Evolutionary conservation across 2,329 filamentous ascomycete species (phyloP).

Genomic region (Colletotrichum aenigma): DNA sequence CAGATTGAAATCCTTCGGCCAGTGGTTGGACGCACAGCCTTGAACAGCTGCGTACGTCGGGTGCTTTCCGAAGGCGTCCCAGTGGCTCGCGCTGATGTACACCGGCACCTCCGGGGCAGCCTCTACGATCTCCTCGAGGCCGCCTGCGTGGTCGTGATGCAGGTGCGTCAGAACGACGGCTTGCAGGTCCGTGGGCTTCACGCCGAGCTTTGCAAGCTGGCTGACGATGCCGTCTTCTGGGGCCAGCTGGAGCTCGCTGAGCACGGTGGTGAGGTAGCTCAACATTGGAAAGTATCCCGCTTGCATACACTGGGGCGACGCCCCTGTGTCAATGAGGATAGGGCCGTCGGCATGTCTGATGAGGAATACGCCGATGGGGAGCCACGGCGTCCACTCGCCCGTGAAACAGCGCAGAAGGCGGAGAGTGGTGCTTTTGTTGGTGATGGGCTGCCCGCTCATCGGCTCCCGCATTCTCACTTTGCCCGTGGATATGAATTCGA

Average conservation of each 20-base stretch:
- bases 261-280: constrained; percentile 13
- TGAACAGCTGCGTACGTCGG: constrained; percentile 29
- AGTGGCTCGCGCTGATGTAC: constrained; percentile 27
- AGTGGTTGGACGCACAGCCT: constrained; percentile 33
- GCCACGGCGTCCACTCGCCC: constrained; percentile 20
- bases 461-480: constrained; percentile 19
- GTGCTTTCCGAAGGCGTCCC: constrained; percentile 30
- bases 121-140: constrained; percentile 25
- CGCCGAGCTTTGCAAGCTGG: constrained; percentile 20
- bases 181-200: constrained; percentile 26
- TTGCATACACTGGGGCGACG: constrained; percentile 23
- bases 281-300: constrained; percentile 23
- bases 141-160: constrained; percentile 30
- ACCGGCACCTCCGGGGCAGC: constrained; percentile 29
- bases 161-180: constrained; percentile 32
- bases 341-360: constrained; percentile 24
- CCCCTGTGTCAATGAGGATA: constrained; percentile 26
- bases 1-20: constrained; percentile 32
- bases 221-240: constrained; percentile 22
- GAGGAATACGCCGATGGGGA: constrained; percentile 26
- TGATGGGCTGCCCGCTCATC: constrained; percentile 21
- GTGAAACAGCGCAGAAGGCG: constrained; percentile 24
- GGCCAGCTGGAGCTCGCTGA: constrained; percentile 4
- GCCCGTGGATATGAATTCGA: constrained; percentile 24
- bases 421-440: constrained; percentile 19